These are phyloP conservation scores for Kwoniella sp. DNA, from an alignment of 768 basidiomycete genomes.

Conservation along the genomic window DNA sequence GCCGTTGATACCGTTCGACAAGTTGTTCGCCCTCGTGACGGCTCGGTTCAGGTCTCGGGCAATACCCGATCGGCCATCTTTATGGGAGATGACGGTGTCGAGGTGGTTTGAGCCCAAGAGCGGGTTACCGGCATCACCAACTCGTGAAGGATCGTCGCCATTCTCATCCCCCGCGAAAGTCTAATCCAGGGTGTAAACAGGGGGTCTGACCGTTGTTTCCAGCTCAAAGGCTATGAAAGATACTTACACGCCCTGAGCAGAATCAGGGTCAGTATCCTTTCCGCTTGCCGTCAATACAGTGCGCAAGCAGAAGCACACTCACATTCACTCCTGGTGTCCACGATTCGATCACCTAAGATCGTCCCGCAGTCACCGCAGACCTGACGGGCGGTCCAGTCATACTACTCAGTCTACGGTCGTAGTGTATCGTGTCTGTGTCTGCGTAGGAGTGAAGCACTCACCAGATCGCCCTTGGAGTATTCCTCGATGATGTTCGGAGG, in stretches of 20 bases:
- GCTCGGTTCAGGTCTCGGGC: conserved; percentile 91
- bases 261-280: not conserved
- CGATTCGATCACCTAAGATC: conserved; percentile 92
- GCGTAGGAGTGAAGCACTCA: conserved; percentile 69
- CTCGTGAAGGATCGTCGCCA: conserved; percentile 99
- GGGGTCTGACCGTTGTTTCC: not conserved
- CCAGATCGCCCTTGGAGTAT: conserved; percentile 95
- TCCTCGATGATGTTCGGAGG: conserved; percentile 95
- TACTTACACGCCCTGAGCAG: conserved; percentile 41
- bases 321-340: conserved; percentile 98
- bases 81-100: conserved; percentile 91
- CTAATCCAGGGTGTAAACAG: conserved; percentile 57
- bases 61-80: conserved; percentile 90
- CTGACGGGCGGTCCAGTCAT: conserved; percentile 18
- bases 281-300: no score
- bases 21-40: conserved; percentile 68
- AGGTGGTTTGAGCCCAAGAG: conserved; percentile 94
- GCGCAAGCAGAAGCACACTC: conserved; percentile 8
- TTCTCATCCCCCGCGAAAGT: conserved; percentile 99
- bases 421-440: conserved; percentile 38
- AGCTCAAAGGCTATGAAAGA: not conserved
- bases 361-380: conserved; percentile 62
- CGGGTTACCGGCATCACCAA: conserved; percentile 92
- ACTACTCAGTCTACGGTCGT: no score
- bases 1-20: conserved; percentile 57